Conservation (phyloP, 441 rosid species). For the Populus hybrid region DNA sequence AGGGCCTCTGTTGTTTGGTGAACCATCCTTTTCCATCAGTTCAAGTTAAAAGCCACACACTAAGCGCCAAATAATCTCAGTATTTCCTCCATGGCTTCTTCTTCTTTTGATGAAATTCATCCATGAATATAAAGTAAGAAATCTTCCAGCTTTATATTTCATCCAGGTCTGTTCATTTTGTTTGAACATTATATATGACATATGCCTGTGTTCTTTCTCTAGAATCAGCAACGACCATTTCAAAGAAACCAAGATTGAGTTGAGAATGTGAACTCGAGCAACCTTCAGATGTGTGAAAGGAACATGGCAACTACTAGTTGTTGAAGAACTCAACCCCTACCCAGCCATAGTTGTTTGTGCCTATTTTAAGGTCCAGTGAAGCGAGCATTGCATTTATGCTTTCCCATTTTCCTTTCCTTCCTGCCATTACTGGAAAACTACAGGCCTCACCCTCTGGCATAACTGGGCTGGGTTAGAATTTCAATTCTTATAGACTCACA, state of each 20-base stretch:
- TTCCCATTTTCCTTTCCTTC: too few species aligned
- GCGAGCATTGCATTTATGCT: too few species aligned
- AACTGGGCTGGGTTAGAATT: not conserved
- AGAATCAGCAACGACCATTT: not conserved
- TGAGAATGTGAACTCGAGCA: not conserved
- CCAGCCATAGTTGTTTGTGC: not conserved
- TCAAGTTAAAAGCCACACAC: not conserved
- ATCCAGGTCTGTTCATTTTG: not conserved
- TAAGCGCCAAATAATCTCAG: not conserved
- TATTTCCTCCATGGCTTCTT: not conserved
- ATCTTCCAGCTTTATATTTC: not conserved
- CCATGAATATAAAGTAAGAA: too few species aligned
- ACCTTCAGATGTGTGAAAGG: not conserved
- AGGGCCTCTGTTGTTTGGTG: not conserved
- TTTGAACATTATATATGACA: not conserved
- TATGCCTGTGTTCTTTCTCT: not conserved
- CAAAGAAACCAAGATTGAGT: not conserved
- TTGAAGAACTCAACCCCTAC: not conserved
- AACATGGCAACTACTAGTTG: not conserved
- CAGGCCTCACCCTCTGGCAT: not conserved
- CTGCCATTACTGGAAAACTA: not conserved
- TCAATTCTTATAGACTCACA: not conserved
- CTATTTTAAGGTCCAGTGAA: too few species aligned
- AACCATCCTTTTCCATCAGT: not conserved
- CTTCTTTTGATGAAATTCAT: not conserved